These are phyloP conservation scores for Parietaria judaica DNA, from an alignment of 306 rosid genomes.

Conservation along the genomic window DNA sequence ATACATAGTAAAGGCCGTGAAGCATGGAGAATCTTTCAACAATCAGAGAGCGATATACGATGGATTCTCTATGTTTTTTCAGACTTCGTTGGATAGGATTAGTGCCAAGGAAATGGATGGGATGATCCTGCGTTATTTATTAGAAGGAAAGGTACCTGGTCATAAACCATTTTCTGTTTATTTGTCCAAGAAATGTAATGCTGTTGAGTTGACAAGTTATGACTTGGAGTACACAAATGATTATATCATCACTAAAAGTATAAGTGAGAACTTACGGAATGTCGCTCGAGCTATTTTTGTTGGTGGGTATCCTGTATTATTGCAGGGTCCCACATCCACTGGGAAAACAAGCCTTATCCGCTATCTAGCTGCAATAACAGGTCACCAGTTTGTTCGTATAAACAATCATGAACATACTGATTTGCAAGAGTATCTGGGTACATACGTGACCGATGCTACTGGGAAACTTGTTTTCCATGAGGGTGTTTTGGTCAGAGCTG, in stretches of 20 bases:
- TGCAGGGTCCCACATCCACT: slow-evolving; percentile 97
- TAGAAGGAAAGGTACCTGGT: slow-evolving; percentile 43
- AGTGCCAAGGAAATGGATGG: slow-evolving; percentile 60
- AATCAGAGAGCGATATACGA: slow-evolving; percentile 59
- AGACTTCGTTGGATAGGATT: slow-evolving; percentile 59
- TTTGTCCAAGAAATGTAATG: slow-evolving; percentile 14
- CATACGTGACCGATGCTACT: slow-evolving; percentile 60
- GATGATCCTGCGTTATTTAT: slow-evolving; percentile 40
- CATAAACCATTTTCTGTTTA: slow-evolving; percentile 37
- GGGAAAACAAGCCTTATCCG: slow-evolving; percentile 95
- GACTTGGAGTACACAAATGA: slow-evolving; percentile 24
- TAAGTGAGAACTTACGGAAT: slow-evolving; percentile 62
- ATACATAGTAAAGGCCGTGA: slow-evolving; percentile 58
- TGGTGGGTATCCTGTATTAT: slow-evolving; percentile 72
- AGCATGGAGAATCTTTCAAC: slow-evolving; percentile 26
- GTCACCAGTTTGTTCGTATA: slow-evolving; percentile 77
- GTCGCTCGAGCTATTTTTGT: slow-evolving; percentile 74
- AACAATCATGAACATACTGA: slow-evolving; percentile 98
- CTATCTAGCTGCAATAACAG: slow-evolving; percentile 73
- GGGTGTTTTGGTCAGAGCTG: slow-evolving; percentile 86
- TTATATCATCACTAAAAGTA: slow-evolving; percentile 62
- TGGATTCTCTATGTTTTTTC: slow-evolving; percentile 87
- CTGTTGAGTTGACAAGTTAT: neutral
- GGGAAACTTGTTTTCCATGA: slow-evolving; percentile 89
- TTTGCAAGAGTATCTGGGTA: slow-evolving; percentile 90